Base-by-base conservation (phyloP, 495 filamentous ascomycete genomes). In the Bryoglossum gracile region DNA sequence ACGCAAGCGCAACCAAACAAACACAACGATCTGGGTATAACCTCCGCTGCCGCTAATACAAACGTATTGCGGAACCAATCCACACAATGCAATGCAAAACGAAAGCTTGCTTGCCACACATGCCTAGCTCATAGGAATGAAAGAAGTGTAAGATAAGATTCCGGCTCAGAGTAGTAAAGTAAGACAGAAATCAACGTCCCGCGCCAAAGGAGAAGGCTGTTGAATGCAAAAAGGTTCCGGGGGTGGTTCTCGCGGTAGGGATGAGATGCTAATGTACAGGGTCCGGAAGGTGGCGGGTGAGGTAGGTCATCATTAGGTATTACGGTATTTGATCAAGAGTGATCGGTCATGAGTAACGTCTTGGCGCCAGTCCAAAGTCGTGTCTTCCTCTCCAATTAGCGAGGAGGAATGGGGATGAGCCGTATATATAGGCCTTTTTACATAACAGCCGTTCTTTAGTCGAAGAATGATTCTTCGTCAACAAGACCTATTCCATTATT, bases 401-500 rank as follows among this genome's bases (percentile, higher is more conserved):
- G 23, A 9, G 26, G 17, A 26, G 35, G 22, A 8, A 34, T 21
- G 24, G 23, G 46, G n/a, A n/a, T n/a, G n/a, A n/a, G n/a, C n/a
- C n/a, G n/a, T n/a, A n/a, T n/a, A n/a, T n/a, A n/a, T n/a, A n/a
- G n/a, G 37, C 37, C 35, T 38, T 46, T 32, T 23, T 48, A 17
- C 30, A 14, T 14, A 16, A 21, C n/a, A 23, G 13, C 14, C 1
- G 22, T 42, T 45, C 23, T 33, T 46, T 48, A 60, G 17, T 61
- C 58, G 37, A 61, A 61, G 55, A 61, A 61, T 1, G 58, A 55
- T 39, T 61, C 49, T 25, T 58, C 55, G 17, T 55, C 55, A 22
- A 58, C 55, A 11, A 61, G 45, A 8, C 55, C 58, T 61, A 42
- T 19, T 39, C 16, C 11, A 19, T 17, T 8, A 35, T 26, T 51